Conservation (phyloP, 192 early-diverging fungal genomes). For the Coemansia reversa region DNA sequence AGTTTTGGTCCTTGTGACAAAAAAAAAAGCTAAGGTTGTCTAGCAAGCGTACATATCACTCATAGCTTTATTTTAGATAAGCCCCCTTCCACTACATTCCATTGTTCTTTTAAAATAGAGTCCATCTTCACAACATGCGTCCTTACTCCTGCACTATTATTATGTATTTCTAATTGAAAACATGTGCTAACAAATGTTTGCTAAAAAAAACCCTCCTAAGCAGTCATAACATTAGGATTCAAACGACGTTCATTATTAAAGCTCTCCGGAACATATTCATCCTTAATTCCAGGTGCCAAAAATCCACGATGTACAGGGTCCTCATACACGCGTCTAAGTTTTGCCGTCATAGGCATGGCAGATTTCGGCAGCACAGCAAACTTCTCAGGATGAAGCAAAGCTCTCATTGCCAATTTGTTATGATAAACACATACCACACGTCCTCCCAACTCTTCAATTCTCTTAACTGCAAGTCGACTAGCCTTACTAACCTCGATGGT, state of each 20-base stretch:
- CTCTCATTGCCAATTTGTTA: slow-evolving; percentile 69
- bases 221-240: not conserved
- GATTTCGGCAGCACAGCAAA: slow-evolving; percentile 67
- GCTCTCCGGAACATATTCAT: slow-evolving; percentile 35
- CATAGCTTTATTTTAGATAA: no score
- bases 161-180: not conserved
- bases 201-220: not conserved
- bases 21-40: not conserved
- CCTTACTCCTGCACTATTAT: not conserved
- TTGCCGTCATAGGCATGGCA: slow-evolving; percentile 63
- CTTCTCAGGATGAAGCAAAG: slow-evolving; percentile 77
- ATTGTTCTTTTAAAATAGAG: not conserved
- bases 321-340: slow-evolving; percentile 63
- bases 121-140: not conserved
- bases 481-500: slow-evolving; percentile 86
- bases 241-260: slow-evolving; percentile 40
- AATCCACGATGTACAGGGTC: slow-evolving; percentile 74
- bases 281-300: slow-evolving; percentile 55
- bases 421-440: slow-evolving; percentile 79
- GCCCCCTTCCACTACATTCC: no score
- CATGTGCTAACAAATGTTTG: not conserved
- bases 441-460: slow-evolving; percentile 81
- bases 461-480: slow-evolving; percentile 70
- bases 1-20: not conserved
- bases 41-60: not conserved